phyloP scores from a whole-genome alignment of 2,329 filamentous ascomycete species.

The Cladophialophora bantiana region DNA sequence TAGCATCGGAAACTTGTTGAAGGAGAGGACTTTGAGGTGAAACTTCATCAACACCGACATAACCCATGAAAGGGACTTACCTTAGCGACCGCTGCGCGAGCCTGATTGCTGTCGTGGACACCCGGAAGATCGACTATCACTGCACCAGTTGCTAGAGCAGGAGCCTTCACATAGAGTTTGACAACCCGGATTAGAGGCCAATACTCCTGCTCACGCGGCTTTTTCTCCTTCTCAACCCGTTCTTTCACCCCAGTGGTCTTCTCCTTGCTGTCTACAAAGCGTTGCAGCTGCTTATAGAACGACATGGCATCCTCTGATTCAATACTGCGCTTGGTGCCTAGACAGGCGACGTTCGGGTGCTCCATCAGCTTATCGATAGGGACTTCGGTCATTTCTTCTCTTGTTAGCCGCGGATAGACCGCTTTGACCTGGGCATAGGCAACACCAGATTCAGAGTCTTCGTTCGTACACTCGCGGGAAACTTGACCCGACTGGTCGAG shows the following conservation, averaged over 20 bases:
- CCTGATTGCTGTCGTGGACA: conserved; percentile 66
- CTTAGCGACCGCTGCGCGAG: conserved; percentile 62
- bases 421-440: conserved; percentile 53
- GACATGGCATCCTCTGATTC: conserved; percentile 45
- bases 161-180: conserved; percentile 58
- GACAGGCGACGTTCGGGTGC: conserved; percentile 51
- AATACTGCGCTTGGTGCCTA: conserved; percentile 57
- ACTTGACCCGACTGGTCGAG: conserved; percentile 51
- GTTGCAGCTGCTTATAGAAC: conserved; percentile 58
- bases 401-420: conserved; percentile 49
- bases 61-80: not conserved
- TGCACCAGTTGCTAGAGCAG: conserved; percentile 60
- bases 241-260: conserved; percentile 48
- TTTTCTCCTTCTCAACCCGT: conserved; percentile 42
- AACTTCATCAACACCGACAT: not conserved
- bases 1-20: not conserved
- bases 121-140: conserved; percentile 67
- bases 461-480: conserved; percentile 47
- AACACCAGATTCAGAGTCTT: conserved; percentile 54
- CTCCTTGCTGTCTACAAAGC: conserved; percentile 64
- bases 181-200: conserved; percentile 55
- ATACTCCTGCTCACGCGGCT: conserved; percentile 48
- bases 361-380: conserved; percentile 53
- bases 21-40: not conserved
- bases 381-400: conserved; percentile 50